phyloP scores from a whole-genome alignment of 768 basidiomycete species.

The Punctularia strigosozonata region DNA sequence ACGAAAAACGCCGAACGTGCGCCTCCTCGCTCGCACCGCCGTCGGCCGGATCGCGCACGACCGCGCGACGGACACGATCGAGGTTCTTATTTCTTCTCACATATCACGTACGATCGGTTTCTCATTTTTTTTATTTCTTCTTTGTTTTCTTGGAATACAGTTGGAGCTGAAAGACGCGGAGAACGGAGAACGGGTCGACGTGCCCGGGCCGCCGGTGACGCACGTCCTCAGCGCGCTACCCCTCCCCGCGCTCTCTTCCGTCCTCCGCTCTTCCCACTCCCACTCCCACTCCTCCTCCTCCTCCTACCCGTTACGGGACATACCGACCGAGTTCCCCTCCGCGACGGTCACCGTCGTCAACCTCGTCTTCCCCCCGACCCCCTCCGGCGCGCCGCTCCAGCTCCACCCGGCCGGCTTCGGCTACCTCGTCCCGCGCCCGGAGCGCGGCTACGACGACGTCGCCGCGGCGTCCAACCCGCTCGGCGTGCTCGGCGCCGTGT shows the following conservation, averaged over 20 bases:
- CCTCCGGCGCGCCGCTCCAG: constrained; percentile 19
- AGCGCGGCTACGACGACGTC: constrained; percentile 30
- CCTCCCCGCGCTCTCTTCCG: not conserved
- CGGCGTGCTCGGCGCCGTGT: constrained; percentile 75
- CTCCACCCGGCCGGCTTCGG: constrained; percentile 88
- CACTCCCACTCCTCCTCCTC: not conserved
- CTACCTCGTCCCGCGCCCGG: constrained; percentile 81
- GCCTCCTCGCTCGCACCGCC: no score
- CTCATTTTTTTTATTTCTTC: no score
- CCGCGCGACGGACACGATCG: no score
- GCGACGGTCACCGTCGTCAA: constrained; percentile 85
- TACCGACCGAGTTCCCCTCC: constrained; percentile 56
- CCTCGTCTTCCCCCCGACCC: constrained; percentile 57
- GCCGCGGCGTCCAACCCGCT: constrained; percentile 9
- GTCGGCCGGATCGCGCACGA: no score
- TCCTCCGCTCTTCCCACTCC: not conserved
- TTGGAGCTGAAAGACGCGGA: no score
- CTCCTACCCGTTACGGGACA: constrained; percentile 4
- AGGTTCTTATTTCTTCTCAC: no score
- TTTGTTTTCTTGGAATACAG: no score
- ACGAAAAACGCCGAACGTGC: constrained; percentile 41
- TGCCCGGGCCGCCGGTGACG: no score
- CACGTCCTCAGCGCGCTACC: no score
- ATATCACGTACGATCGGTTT: no score
- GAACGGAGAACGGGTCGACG: no score